Evolutionary conservation across 192 early-diverging fungal genomes (phyloP).

Genomic region (Dissophora globulifera): DNA sequence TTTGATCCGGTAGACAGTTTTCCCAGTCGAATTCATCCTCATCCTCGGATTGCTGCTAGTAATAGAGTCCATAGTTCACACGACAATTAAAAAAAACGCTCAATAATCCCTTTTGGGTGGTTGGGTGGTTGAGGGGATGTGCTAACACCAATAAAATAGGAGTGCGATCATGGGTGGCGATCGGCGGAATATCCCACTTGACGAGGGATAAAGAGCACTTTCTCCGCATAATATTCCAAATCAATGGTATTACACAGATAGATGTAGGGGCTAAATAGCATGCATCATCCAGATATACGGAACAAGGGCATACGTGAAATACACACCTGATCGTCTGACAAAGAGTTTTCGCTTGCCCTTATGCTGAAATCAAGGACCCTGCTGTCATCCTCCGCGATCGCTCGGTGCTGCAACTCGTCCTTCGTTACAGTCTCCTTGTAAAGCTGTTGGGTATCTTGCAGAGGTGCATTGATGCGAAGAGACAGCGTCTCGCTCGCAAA

Average conservation of each 20-base stretch:
- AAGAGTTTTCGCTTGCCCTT: neutral
- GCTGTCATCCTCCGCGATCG: constrained; percentile 9
- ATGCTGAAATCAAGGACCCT: neutral
- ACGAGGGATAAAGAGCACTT: too few relatives aligned
- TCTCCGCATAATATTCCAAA: too few relatives aligned
- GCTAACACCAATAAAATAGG: too few relatives aligned
- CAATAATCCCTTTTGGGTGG: too few relatives aligned
- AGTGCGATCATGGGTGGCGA: too few relatives aligned
- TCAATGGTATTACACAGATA: too few relatives aligned
- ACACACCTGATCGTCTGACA: constrained; percentile 35
- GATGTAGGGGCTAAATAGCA: too few relatives aligned
- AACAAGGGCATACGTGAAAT: neutral
- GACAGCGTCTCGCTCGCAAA: neutral
- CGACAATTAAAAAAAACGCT: neutral
- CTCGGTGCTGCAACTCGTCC: constrained; percentile 16
- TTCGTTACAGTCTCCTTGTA: constrained; percentile 26
- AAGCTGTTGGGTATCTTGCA: neutral
- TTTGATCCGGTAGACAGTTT: constrained; percentile 84
- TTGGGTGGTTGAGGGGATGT: too few relatives aligned
- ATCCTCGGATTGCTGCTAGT: neutral
- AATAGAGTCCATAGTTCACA: neutral
- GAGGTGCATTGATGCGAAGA: neutral
- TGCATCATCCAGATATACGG: too few relatives aligned
- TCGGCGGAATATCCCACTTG: too few relatives aligned
- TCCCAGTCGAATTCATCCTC: constrained; percentile 79